A percentile compares a stretch with the other conserved stretches of the same genome.
phyloP scores from a whole-genome alignment of 345 rosid genomes.

The Linum lewisii region DNA sequence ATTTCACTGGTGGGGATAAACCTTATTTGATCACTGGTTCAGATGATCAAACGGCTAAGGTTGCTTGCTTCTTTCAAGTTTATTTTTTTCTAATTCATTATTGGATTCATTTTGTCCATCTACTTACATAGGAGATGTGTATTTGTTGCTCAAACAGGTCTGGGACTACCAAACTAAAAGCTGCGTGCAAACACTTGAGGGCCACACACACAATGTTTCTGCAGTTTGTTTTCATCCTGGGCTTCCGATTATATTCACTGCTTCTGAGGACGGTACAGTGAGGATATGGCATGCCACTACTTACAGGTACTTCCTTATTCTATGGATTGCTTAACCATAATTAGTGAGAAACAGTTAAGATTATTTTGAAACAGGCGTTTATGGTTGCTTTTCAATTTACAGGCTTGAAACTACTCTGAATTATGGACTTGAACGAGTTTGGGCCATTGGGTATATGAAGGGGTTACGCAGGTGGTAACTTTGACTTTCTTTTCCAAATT shows the following conservation, averaged over 20 bases:
- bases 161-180: constrained; percentile 81
- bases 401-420: constrained; percentile 89
- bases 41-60: constrained; percentile 96
- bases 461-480: constrained; percentile 76
- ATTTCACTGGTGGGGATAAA: constrained; percentile 91
- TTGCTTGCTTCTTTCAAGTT: constrained; percentile 12
- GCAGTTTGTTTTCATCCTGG: constrained; percentile 79
- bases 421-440: constrained; percentile 95
- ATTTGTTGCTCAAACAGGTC: constrained; percentile 33
- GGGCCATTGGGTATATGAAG: constrained; percentile 86
- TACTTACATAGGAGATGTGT: neutral
- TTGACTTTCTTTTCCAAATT: neutral
- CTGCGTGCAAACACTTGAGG: constrained; percentile 73
- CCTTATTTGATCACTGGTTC: constrained; percentile 88
- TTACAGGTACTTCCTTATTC: constrained; percentile 37
- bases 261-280: constrained; percentile 82
- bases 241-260: constrained; percentile 72
- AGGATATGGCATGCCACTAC: constrained; percentile 79
- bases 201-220: constrained; percentile 83
- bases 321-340: too few relatives aligned
- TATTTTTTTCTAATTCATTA: neutral
- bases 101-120: neutral
- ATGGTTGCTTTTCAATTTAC: constrained; percentile 15
- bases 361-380: neutral
- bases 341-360: neutral